A percentile compares a stretch with the other conserved stretches of the same genome.
Conservation (phyloP, 1,284 basidiomycete genomes). For the Trichosporon asahii region DNA sequence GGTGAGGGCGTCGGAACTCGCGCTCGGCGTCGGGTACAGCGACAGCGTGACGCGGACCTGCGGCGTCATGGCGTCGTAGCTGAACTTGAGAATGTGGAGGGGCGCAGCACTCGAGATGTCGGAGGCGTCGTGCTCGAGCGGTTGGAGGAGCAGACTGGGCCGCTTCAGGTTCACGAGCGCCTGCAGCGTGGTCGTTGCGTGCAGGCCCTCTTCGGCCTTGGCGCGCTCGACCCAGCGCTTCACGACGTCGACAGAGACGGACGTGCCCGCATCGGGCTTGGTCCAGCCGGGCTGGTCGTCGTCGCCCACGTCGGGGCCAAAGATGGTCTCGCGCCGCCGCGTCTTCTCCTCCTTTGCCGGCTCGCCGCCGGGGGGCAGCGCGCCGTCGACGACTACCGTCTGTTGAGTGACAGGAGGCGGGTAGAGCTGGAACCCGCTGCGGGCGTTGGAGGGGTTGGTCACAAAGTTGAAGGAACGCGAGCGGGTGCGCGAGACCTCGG, state of each 20-base stretch:
- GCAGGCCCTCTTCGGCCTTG: constrained; percentile 64
- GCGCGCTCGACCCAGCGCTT: constrained; percentile 76
- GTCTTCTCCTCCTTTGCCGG: constrained; percentile 43
- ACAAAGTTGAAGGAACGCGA: constrained; percentile 1
- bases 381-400: constrained; percentile 43
- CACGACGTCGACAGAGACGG: constrained; percentile 71
- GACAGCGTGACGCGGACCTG: constrained; percentile 72
- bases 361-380: constrained; percentile 15
- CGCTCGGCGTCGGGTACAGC: constrained; percentile 63
- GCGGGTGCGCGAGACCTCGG: constrained; percentile 3
- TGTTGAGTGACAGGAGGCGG: not conserved
- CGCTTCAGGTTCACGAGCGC: constrained; percentile 87
- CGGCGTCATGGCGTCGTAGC: constrained; percentile 81
- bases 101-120: constrained; percentile 20
- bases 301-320: constrained; percentile 68
- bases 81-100: constrained; percentile 73
- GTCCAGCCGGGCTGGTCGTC: constrained; percentile 53
- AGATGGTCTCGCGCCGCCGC: constrained; percentile 61
- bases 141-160: constrained; percentile 71
- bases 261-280: constrained; percentile 41
- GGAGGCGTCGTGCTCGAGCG: constrained; percentile 54
- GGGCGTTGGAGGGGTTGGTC: not conserved
- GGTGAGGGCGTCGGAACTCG: constrained; percentile 42
- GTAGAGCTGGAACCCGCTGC: constrained; percentile 4
- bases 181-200: constrained; percentile 83